Percentiles rank a stretch among this genome's conserved stretches.
These are phyloP conservation scores for Nevesoporus exiguus DNA, from an alignment of 768 basidiomycete species.

Conservation along the genomic window DNA sequence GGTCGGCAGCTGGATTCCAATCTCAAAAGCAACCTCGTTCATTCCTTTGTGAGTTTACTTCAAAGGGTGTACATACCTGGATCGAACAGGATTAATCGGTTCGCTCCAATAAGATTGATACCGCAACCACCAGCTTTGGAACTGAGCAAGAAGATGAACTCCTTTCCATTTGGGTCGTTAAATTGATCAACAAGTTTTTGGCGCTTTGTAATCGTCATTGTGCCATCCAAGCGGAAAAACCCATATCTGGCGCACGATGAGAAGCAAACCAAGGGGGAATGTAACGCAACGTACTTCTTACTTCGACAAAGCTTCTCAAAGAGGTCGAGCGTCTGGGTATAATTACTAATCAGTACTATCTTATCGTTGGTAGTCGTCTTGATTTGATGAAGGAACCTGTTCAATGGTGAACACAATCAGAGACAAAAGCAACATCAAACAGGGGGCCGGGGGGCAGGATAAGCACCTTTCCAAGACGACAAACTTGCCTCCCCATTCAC, in stretches of 20 bases:
- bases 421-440: not conserved
- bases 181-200: constrained; percentile 97
- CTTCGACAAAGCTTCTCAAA: constrained; percentile 85
- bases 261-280: not conserved
- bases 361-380: constrained; percentile 84
- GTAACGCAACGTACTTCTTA: constrained; percentile 59
- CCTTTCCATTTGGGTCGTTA: constrained; percentile 89
- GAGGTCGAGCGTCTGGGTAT: constrained; percentile 90
- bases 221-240: constrained; percentile 91
- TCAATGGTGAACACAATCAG: not conserved
- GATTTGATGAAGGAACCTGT: constrained; percentile 82
- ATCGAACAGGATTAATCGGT: constrained; percentile 92
- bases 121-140: constrained; percentile 96
- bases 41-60: not conserved
- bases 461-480: constrained; percentile 83
- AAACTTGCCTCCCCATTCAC: constrained; percentile 90
- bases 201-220: constrained; percentile 86
- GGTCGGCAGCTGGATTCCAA: constrained; percentile 98
- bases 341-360: constrained; percentile 95
- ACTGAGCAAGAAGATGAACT: constrained; percentile 91
- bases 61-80: constrained; percentile 54
- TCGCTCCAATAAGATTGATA: constrained; percentile 96
- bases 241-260: constrained; percentile 60
- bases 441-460: not conserved
- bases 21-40: constrained; percentile 44